A percentile compares a stretch with the other conserved stretches of the same genome.
These are phyloP conservation scores for Nigrospora sphaerica DNA, from an alignment of 2,329 filamentous ascomycete species.

Conservation along the genomic window DNA sequence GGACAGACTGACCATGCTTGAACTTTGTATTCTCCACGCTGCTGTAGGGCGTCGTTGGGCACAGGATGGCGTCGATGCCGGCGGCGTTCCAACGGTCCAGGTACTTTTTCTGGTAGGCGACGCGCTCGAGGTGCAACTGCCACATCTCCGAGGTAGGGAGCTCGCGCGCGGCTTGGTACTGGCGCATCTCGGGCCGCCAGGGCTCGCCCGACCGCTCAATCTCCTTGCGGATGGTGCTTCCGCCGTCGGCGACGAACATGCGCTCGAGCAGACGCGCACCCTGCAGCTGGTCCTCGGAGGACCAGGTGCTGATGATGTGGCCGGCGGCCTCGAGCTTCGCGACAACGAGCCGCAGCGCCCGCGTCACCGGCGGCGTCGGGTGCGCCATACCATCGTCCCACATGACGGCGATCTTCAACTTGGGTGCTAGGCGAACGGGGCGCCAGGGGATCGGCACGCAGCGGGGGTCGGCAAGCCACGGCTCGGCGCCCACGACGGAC, in stretches of 20 bases:
- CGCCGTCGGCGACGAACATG: slow-evolving; percentile 44
- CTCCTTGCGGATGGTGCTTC: slow-evolving; percentile 28
- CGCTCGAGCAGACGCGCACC: slow-evolving; percentile 29
- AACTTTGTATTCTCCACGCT: slow-evolving; percentile 34
- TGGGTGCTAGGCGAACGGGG: slow-evolving; percentile 21
- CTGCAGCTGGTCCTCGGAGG: slow-evolving; percentile 33
- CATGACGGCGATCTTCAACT: slow-evolving; percentile 52
- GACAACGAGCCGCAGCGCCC: slow-evolving; percentile 42
- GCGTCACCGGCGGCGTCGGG: slow-evolving; percentile 58
- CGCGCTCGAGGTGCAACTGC: slow-evolving; percentile 37
- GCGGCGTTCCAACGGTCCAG: slow-evolving; percentile 37
- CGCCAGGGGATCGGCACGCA: slow-evolving; percentile 54
- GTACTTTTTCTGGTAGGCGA: slow-evolving; percentile 37
- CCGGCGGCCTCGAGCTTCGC: slow-evolving; percentile 35
- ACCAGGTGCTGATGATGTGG: slow-evolving; percentile 47
- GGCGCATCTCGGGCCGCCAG: slow-evolving; percentile 16
- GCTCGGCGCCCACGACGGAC: slow-evolving; percentile 40
- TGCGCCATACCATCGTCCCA: slow-evolving; percentile 58
- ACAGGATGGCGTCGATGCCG: slow-evolving; percentile 55
- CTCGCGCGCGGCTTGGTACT: slow-evolving; percentile 23
- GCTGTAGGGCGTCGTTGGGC: slow-evolving; percentile 43
- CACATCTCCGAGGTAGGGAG: slow-evolving; percentile 38
- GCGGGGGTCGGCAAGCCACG: slow-evolving; percentile 52
- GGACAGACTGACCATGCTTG: slow-evolving; percentile 28
- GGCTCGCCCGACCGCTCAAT: slow-evolving; percentile 35